A percentile compares a stretch with the other conserved stretches of the same genome.
Evolutionary conservation across 1,284 basidiomycete genomes (phyloP).

Genomic region (Meripilus lineatus): DNA sequence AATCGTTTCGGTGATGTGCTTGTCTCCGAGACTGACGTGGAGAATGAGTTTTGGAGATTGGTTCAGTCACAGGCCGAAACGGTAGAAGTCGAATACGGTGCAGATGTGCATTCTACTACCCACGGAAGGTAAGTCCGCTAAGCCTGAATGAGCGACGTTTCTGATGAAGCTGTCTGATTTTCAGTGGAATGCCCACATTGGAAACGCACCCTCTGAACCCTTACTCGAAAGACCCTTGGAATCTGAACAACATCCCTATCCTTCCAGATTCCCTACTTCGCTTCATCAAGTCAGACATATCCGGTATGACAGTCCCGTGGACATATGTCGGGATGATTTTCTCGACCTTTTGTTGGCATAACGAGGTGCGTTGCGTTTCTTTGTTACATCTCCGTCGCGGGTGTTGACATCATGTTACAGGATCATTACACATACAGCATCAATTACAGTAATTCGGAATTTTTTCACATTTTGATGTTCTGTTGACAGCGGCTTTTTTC

Average conservation of each 20-base stretch:
- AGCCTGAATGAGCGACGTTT: too few relatives aligned
- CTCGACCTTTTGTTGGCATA: conserved; percentile 99
- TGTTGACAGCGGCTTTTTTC: conserved; percentile 14
- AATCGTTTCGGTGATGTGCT: conserved; percentile 59
- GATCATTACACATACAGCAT: conserved; percentile 98
- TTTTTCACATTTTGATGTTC: not conserved
- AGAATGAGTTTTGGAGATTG: conserved; percentile 96
- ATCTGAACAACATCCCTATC: conserved; percentile 96
- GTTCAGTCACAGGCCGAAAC: conserved; percentile 88
- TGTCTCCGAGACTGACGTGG: conserved; percentile 87
- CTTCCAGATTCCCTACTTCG: conserved; percentile 81
- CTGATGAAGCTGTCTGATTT: conserved; percentile 12
- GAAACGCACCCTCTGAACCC: conserved; percentile 88
- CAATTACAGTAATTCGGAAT: conserved; percentile 75
- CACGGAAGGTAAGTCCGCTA: conserved; percentile 86
- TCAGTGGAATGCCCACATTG: conserved; percentile 89
- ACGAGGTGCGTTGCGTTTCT: conserved; percentile 60
- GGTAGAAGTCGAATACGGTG: conserved; percentile 98
- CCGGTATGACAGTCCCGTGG: conserved; percentile 99
- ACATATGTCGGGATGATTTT: conserved; percentile 99
- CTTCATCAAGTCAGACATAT: conserved; percentile 98
- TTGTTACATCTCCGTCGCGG: conserved; percentile 11
- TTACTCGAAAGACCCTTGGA: conserved; percentile 94
- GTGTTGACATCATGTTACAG: too few relatives aligned
- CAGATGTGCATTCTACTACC: conserved; percentile 96